These are phyloP conservation scores for Hyphodiscus sp. DNA, from an alignment of 2,329 filamentous ascomycete species.

Conservation along the genomic window DNA sequence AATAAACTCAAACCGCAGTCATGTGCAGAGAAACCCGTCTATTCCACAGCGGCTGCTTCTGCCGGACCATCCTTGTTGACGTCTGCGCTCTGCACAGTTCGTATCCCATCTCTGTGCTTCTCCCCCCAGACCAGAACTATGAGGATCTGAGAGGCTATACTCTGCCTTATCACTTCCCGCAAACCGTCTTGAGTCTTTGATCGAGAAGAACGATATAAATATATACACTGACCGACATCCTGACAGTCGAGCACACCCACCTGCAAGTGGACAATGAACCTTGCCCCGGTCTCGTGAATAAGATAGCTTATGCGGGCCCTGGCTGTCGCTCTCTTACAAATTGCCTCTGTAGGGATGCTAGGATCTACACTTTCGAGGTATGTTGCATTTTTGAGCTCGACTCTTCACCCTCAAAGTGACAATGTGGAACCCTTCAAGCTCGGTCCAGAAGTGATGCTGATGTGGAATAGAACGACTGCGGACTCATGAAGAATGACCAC, in stretches of 20 bases:
- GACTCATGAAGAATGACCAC: too few species aligned
- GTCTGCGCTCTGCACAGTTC: background rate
- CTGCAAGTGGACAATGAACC: slow-evolving; percentile 4
- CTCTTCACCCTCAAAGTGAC: background rate
- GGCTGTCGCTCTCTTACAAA: background rate
- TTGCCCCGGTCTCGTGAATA: background rate
- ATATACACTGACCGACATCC: too few species aligned
- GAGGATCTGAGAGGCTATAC: too few species aligned
- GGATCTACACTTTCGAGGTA: background rate
- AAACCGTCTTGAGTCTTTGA: background rate
- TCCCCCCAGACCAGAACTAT: background rate
- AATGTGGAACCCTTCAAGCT: background rate
- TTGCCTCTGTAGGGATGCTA: background rate
- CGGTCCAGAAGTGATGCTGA: too few species aligned
- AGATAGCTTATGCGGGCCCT: background rate
- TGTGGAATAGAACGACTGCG: too few species aligned
- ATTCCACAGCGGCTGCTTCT: background rate
- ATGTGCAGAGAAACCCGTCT: slow-evolving; percentile 1
- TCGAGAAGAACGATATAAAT: too few species aligned
- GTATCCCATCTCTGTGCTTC: background rate
- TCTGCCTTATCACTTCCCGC: background rate
- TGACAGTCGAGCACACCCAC: slow-evolving; percentile 7
- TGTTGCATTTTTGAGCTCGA: too few species aligned
- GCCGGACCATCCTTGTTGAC: background rate
- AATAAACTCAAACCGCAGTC: background rate